phyloP scores from a whole-genome alignment of 176 grass and related monocot species.

The Oryza meyeriana region DNA sequence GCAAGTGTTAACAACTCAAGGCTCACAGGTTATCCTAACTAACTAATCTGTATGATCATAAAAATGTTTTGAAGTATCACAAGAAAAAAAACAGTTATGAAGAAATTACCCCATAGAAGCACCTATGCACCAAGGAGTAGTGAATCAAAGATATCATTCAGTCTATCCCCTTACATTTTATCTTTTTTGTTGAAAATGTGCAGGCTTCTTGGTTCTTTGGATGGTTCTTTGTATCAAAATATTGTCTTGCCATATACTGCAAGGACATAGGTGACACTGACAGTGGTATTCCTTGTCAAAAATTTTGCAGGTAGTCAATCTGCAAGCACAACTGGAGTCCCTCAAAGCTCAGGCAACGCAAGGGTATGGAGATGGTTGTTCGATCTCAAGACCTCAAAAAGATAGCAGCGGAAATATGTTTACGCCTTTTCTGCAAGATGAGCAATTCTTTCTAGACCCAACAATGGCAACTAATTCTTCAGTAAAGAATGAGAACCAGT shows the following conservation, averaged over 20 bases:
- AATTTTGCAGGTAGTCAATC: slow-evolving; percentile 61
- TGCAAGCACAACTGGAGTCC: slow-evolving; percentile 80
- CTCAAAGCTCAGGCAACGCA: slow-evolving; percentile 55
- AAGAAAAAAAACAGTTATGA: background rate
- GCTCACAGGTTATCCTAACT: background rate
- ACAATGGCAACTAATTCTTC: slow-evolving; percentile 26
- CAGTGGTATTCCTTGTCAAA: slow-evolving; percentile 1
- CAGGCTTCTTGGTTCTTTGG: background rate
- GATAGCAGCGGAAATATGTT: slow-evolving; percentile 31
- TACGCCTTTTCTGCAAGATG: slow-evolving; percentile 21
- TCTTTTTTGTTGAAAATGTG: background rate
- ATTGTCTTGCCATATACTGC: background rate
- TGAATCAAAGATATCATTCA: background rate
- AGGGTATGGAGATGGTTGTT: slow-evolving; percentile 31
- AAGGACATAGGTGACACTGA: slow-evolving; percentile 26
- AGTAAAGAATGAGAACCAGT: slow-evolving; percentile 48
- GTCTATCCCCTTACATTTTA: background rate
- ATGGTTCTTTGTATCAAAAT: background rate
- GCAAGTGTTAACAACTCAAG: background rate
- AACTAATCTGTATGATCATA: background rate
- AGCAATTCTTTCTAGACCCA: slow-evolving; percentile 20
- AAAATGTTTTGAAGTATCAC: background rate
- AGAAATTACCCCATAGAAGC: background rate
- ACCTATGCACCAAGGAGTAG: background rate
- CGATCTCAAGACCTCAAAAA: slow-evolving; percentile 39